phyloP scores from a whole-genome alignment of 139 green algal species.

The Chlorella sp. region DNA sequence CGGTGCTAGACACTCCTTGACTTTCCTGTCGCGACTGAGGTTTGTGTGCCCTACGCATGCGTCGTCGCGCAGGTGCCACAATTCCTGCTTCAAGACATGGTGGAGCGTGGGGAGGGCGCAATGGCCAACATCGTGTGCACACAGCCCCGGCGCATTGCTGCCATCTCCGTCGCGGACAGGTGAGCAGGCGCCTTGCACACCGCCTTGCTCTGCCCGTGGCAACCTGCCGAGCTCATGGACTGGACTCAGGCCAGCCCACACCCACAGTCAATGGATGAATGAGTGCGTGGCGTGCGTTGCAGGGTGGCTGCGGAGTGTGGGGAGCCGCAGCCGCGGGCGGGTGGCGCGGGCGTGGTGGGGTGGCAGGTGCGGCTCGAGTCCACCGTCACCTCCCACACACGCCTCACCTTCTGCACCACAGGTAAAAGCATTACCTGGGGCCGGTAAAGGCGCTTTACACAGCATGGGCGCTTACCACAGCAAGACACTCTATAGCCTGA shows the following conservation, averaged over 20 bases:
- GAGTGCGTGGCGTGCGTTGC: background rate
- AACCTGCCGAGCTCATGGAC: background rate
- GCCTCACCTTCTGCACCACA: slow-evolving; percentile 90
- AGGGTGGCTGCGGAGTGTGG: slow-evolving; percentile 46
- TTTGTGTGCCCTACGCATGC: too few species aligned
- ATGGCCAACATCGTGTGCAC: slow-evolving; percentile 57
- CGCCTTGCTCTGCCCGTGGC: background rate
- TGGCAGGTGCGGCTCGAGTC: slow-evolving; percentile 82
- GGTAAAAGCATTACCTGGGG: too few species aligned
- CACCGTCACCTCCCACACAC: slow-evolving; percentile 54
- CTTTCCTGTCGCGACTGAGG: too few species aligned
- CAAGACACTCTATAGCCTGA: too few species aligned
- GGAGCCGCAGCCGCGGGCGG: slow-evolving; percentile 44
- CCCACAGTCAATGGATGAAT: too few species aligned
- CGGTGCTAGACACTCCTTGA: too few species aligned
- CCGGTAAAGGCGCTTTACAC: too few species aligned
- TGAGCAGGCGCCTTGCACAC: background rate
- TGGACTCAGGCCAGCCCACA: too few species aligned
- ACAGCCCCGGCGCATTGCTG: slow-evolving; percentile 87
- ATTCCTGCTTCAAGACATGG: slow-evolving; percentile 69
- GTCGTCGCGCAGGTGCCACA: slow-evolving; percentile 67
- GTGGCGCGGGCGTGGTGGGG: background rate
- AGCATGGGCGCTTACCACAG: too few species aligned
- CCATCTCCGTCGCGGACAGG: slow-evolving; percentile 73
- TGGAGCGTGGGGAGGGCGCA: slow-evolving; percentile 29